These are phyloP conservation scores for Trichoderma hamatum DNA, from an alignment of 2,329 filamentous ascomycete genomes.

Conservation along the genomic window DNA sequence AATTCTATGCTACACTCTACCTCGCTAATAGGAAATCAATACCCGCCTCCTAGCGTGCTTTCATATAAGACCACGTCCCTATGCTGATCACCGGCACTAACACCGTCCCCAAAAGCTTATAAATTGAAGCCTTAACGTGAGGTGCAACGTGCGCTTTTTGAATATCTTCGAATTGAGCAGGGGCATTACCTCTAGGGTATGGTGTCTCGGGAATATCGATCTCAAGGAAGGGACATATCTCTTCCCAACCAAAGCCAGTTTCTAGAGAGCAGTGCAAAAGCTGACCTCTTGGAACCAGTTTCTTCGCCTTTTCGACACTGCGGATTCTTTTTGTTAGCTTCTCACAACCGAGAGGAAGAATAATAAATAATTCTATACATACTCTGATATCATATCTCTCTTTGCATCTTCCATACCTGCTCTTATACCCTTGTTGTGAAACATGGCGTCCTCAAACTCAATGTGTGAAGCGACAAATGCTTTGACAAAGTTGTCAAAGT, in stretches of 20 bases:
- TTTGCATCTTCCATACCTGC: constrained; percentile 19
- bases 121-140: background rate
- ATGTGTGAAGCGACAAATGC: constrained; percentile 22
- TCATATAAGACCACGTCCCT: constrained; percentile 3
- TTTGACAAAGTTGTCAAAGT: constrained; percentile 32
- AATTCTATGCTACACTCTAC: background rate
- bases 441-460: constrained; percentile 18
- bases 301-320: constrained; percentile 35
- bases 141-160: background rate
- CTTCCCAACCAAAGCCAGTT: constrained; percentile 42
- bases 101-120: background rate
- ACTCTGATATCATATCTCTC: constrained; percentile 4
- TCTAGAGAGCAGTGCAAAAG: constrained; percentile 40
- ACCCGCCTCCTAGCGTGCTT: background rate
- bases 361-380: background rate
- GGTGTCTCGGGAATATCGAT: constrained; percentile 35
- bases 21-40: background rate
- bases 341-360: background rate
- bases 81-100: constrained; percentile 13
- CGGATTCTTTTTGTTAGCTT: background rate
- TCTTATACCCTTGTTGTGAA: constrained; percentile 19
- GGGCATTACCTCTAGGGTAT: constrained; percentile 21
- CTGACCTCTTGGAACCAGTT: constrained; percentile 34
- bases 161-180: constrained; percentile 15
- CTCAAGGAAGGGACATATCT: constrained; percentile 41